Conservation (phyloP, 1,284 basidiomycete genomes). For the Cryptococcus sp. region DNA sequence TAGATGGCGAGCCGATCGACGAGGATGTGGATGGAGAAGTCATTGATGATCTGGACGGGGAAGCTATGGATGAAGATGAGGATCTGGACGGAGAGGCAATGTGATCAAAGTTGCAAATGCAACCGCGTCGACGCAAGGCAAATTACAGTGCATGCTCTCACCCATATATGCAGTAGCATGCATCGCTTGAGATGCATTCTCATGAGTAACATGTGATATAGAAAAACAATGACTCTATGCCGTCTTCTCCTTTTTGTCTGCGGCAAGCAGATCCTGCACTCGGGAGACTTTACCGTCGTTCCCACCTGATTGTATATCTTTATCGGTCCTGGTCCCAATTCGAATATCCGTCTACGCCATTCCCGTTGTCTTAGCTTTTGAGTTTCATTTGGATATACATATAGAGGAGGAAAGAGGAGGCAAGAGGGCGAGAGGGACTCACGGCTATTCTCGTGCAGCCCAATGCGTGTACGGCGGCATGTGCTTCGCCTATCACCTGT, state of each 20-base stretch:
- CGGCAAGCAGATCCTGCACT: slow-evolving; percentile 67
- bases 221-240: no score
- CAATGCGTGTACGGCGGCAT: slow-evolving; percentile 76
- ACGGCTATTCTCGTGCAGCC: slow-evolving; percentile 49
- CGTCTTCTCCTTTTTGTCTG: slow-evolving; percentile 13
- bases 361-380: neutral
- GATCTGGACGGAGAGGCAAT: slow-evolving; percentile 54
- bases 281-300: slow-evolving; percentile 76
- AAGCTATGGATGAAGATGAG: slow-evolving; percentile 21
- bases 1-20: slow-evolving; percentile 38
- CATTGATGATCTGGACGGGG: slow-evolving; percentile 49
- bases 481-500: slow-evolving; percentile 66
- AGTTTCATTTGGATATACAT: neutral
- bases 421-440: slow-evolving; percentile 12
- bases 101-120: neutral
- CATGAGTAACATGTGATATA: neutral
- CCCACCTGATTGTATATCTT: slow-evolving; percentile 65
- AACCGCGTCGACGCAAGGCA: no score
- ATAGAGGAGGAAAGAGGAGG: neutral
- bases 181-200: neutral
- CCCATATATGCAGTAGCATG: neutral
- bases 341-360: slow-evolving; percentile 82
- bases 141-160: no score
- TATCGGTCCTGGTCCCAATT: slow-evolving; percentile 83
- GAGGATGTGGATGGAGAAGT: slow-evolving; percentile 47